Base-by-base conservation (phyloP, 306 rosid species). In the Fragaria vesca region DNA sequence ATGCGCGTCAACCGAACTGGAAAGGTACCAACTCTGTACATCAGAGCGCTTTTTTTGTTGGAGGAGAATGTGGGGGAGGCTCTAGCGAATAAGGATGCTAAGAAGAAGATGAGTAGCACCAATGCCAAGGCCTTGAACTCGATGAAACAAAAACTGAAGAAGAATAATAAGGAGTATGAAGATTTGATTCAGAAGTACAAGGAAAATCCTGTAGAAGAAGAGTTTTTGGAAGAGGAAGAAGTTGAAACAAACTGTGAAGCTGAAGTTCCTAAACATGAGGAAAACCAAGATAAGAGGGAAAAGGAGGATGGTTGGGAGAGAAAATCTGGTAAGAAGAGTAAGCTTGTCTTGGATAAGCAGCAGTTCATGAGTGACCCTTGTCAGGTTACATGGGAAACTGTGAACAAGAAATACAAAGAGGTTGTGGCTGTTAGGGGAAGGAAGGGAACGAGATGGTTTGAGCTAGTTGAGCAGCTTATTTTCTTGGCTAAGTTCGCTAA, bases 371-470 rank as follows among this genome's bases (percentile, higher is more conserved):
- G 81, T 71, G 87, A 93, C 30, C 97, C 97, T 5, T 82, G 92
- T 26, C 92, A 90, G 88, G 85, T 90, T 76, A 82, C 94, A 0
- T 90, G 97, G 97, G 96, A 90, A 57, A 82, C 80, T 0, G 91
- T 90, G 11, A 89, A 90, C 89, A 90, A 89, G 81, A 90, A 90
- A 72, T 90, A 90, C 79, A 93, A 93, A 47, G 94, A 93, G 83
- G 81, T 90, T 73, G 93, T 89, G 82, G 93, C 94, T 10, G 96
- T 91, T 66, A 83, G 97, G 76, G 97, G 97, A 13, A 88, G 90
- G 87, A 92, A 90, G 77, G 98, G 97, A 50, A 95, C 97, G 18
- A 96, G 94, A 30, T 87, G 94, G 82, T 89, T 89, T 85, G 97
- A 93, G 79, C 91, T 85, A 82, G 94, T 93, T 61, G 93, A 90